Base-by-base conservation (phyloP, 495 filamentous ascomycete species). In the Monascus purpureus region DNA sequence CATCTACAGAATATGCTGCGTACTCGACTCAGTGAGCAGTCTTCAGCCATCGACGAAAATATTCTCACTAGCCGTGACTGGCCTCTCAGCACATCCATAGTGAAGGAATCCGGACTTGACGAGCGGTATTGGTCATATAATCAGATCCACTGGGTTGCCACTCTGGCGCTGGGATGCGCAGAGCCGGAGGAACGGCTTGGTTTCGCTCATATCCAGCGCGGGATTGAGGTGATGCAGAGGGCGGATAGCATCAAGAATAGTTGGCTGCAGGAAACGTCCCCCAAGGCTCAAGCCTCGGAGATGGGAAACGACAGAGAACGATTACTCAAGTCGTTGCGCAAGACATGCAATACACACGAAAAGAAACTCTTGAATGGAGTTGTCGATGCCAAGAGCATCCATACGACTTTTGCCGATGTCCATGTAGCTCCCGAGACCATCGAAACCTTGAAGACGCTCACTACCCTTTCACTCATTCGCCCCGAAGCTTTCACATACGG, bases 401-500 rank as follows among this genome's bases (percentile, higher is more conserved):
- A 74, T 30, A 92, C 82, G 0, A 88, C 81, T 2, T 97, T 96
- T 36, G 54, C 70, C 8, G 80, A 92, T 47, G 77, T 97, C 23
- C 78, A 82, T 37, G 85, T 81, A 11, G 73, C 86, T 0, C 50
- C 67, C 2, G 80, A 84, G 31, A 95, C 83, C 8, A 80, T 93
- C 17, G 84, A 93, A 24, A 79, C 86, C 1, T 59, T 96, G 34
- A 86, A 87, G 52, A 87, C 81, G 3, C 64, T 96, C 20, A 97
- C 92, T 2, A 81, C 81, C 1, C 65, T 97, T 6, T 93, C 86
- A 0, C 67, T 97, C 0, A 65, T 80, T 16, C 77, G 92, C 1
- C 90, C 90, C 1, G 90, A 97, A 25, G 90, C 92, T 17, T 97
- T 97, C 53, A 77, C 76, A 11, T 97, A 97, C 48, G 90, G 90